Percentiles rank a stretch among this genome's conserved stretches.
phyloP scores from a whole-genome alignment of 2,329 filamentous ascomycete species.

The Neophaeococcomyces aloes region DNA sequence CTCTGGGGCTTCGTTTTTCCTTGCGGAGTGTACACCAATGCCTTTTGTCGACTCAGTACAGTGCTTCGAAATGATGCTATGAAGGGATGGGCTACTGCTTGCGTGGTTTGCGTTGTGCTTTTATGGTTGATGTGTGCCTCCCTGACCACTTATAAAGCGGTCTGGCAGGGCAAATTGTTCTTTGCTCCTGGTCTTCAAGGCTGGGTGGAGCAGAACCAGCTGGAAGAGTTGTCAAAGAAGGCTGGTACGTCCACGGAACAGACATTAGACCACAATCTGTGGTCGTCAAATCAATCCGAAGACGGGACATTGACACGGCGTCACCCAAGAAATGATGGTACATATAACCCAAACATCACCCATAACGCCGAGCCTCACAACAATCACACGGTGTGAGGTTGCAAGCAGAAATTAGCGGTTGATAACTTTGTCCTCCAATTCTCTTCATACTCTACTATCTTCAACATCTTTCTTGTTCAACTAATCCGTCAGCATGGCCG shows the following conservation, averaged over 20 bases:
- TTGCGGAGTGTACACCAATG: conserved; percentile 19
- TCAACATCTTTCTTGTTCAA: no score
- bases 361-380: no score
- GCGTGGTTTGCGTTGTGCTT: conserved; percentile 11
- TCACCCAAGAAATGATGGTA: conserved; percentile 1
- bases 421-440: no score
- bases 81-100: conserved; percentile 20
- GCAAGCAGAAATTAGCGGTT: no score
- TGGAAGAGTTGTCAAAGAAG: conserved; percentile 1
- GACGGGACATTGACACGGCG: not conserved
- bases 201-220: conserved; percentile 14
- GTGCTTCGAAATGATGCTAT: conserved; percentile 21
- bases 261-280: not conserved
- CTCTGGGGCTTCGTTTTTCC: conserved; percentile 22
- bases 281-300: not conserved
- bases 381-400: no score
- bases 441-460: no score
- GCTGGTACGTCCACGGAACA: not conserved
- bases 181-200: conserved; percentile 21
- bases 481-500: no score
- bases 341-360: not conserved
- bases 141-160: conserved; percentile 16
- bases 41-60: conserved; percentile 14
- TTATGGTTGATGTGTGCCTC: conserved; percentile 22
- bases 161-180: conserved; percentile 20